These are phyloP conservation scores for Fomitopsis pinicola DNA, from an alignment of 1,284 basidiomycete genomes.

Conservation along the genomic window DNA sequence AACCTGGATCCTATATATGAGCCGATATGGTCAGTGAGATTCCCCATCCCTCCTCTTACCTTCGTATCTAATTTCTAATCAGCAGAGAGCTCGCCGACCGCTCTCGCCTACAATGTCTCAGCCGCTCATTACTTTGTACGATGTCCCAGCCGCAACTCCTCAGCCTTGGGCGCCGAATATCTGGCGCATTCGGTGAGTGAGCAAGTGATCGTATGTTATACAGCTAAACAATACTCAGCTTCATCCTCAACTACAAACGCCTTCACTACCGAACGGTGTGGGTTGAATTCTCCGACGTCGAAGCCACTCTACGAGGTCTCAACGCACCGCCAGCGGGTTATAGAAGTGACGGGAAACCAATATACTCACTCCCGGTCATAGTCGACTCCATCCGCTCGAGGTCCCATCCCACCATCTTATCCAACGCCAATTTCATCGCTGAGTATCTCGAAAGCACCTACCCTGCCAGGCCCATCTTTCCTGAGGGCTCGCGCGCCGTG, in stretches of 20 bases:
- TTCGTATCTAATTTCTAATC: neutral
- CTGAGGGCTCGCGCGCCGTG: constrained; percentile 61
- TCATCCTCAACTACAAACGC: constrained; percentile 70
- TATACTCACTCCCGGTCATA: constrained; percentile 67
- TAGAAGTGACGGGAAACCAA: constrained; percentile 50
- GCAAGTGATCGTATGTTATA: too few species aligned
- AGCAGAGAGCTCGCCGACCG: neutral
- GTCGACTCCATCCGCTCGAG: constrained; percentile 37
- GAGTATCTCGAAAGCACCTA: constrained; percentile 68
- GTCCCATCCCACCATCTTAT: constrained; percentile 40
- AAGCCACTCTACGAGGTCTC: constrained; percentile 51
- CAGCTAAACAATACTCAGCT: constrained; percentile 32
- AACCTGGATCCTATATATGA: neutral
- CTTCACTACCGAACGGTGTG: constrained; percentile 63
- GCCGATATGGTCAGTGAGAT: neutral
- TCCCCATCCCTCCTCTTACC: neutral
- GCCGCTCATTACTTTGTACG: constrained; percentile 60
- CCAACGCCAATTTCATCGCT: constrained; percentile 56
- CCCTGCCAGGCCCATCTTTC: constrained; percentile 63
- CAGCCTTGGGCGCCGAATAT: constrained; percentile 73
- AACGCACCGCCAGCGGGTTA: constrained; percentile 52
- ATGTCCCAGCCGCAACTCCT: constrained; percentile 52
- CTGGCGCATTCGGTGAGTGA: constrained; percentile 47
- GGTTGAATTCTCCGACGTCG: constrained; percentile 67
- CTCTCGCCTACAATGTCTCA: constrained; percentile 25